Evolutionary conservation across 73 alveolate species (phyloP).

Genomic region (Durusdinium trenchii): DNA sequence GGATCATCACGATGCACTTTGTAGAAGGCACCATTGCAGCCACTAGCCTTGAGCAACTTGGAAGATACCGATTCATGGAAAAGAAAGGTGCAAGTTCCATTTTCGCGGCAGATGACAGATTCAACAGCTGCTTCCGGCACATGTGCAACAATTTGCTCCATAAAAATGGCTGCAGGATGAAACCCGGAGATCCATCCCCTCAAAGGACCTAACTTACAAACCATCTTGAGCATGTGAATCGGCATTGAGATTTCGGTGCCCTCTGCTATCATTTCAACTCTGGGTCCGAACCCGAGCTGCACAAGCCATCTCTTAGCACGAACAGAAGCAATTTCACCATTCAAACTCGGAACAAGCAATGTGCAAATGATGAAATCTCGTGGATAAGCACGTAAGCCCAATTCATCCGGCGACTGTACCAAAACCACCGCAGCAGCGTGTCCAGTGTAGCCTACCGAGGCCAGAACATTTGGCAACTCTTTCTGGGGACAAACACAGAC

Average conservation of each 20-base stretch:
- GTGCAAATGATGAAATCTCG: neutral
- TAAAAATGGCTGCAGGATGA: neutral
- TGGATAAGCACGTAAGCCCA: constrained; percentile 14
- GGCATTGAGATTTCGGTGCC: neutral
- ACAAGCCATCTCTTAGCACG: neutral
- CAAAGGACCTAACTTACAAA: neutral
- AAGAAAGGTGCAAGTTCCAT: neutral
- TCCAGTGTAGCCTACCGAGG: neutral
- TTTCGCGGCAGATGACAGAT: neutral
- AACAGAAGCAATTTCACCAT: neutral
- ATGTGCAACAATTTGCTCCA: neutral
- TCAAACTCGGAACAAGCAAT: neutral
- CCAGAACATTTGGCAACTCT: neutral
- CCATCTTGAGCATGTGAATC: neutral
- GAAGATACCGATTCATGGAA: neutral
- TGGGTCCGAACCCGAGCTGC: neutral
- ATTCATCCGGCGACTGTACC: neutral
- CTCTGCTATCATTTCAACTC: neutral
- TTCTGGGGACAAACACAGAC: neutral
- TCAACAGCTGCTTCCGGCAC: neutral
- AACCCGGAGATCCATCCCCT: neutral
- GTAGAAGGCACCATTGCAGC: neutral
- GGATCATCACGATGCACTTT: neutral
- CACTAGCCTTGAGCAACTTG: neutral
- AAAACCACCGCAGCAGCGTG: neutral